phyloP scores from a whole-genome alignment of 2,329 filamentous ascomycete species.

The Aaosphaeria arxii region DNA sequence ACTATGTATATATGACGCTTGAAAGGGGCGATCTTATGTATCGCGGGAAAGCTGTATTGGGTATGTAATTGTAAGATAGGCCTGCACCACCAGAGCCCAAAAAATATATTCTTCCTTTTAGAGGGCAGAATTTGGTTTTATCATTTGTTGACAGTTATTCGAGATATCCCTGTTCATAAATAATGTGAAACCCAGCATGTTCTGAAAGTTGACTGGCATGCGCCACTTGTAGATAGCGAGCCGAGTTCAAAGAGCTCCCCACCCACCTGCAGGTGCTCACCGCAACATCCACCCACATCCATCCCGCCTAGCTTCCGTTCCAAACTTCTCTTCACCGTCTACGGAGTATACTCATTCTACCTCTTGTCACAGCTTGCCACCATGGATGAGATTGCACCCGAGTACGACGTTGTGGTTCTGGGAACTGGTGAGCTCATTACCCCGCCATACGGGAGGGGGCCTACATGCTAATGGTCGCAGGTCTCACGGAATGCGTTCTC shows the following conservation, averaged over 20 bases:
- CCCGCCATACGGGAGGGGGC: constrained; percentile 30
- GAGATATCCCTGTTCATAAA: too few species aligned
- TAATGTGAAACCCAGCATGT: neutral
- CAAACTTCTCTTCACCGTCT: neutral
- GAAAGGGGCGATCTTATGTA: too few species aligned
- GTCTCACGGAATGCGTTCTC: constrained; percentile 97
- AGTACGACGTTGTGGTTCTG: constrained; percentile 98
- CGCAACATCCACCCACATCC: constrained; percentile 9
- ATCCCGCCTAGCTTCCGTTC: neutral
- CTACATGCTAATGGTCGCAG: constrained; percentile 42
- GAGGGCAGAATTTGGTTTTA: too few species aligned
- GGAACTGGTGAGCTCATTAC: constrained; percentile 75
- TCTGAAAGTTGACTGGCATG: constrained; percentile 3
- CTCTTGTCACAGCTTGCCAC: constrained; percentile 27
- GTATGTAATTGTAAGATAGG: too few species aligned
- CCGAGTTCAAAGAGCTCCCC: constrained; percentile 26
- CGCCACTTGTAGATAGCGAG: constrained; percentile 18
- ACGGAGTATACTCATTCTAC: neutral
- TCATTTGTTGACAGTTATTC: too few species aligned
- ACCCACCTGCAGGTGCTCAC: constrained; percentile 15
- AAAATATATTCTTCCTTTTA: too few species aligned
- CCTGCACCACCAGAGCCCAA: too few species aligned
- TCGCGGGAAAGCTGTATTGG: too few species aligned
- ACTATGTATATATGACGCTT: too few species aligned
- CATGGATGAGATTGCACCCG: constrained; percentile 98